Evolutionary conservation across 805 yeast genomes (phyloP), one percentile per base, ranked within the genome.

Genomic region (Kuraishia borneana): DNA sequence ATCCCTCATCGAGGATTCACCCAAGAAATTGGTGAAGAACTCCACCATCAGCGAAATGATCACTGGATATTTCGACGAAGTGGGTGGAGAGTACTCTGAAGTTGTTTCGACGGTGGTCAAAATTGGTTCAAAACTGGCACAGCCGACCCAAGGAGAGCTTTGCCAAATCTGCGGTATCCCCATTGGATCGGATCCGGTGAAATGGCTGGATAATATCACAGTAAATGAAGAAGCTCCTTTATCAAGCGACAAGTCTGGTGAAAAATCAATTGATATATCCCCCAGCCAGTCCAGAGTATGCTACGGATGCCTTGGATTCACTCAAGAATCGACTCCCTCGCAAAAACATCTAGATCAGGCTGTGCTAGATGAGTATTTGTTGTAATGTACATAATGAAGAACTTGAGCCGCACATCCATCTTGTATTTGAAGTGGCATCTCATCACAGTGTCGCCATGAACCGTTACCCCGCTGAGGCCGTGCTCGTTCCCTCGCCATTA

Each of bases 71-170:
- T 84, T 84, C 45, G 66, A 61, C 21, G 64, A 66, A 22, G 73
- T 88, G 18, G 95, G 84, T 47, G 65, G 66, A 5, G 87, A 76
- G 12, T 87, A 87, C 49, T 87, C 95, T 0, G 83, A 89, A 37
- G 83, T 89, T 2, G 87, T 88, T 3, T 81, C 96, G 0, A 88
- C 97, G 0, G 96, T 89, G 16, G 87, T 87, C 10, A 78, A 83
- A 43, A 87, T 95, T 0, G 95, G 92, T 4, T 77, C 77, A 32
- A 87, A 89, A 51, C 56, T 88, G 30, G 68, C 65, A 2, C 63
- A 63, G 6, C 83, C 83, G 0, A 36, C 14, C 6, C 19, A 33
- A 1, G 44, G 43, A 2, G 48, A 42, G 5, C 34, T 31, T 5
- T 84, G 95, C 53, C 55, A 54, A 10, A 42, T 83, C 1, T 84